Conservation (phyloP, 2,329 filamentous ascomycete genomes). For the Colletotrichum siamense region DNA sequence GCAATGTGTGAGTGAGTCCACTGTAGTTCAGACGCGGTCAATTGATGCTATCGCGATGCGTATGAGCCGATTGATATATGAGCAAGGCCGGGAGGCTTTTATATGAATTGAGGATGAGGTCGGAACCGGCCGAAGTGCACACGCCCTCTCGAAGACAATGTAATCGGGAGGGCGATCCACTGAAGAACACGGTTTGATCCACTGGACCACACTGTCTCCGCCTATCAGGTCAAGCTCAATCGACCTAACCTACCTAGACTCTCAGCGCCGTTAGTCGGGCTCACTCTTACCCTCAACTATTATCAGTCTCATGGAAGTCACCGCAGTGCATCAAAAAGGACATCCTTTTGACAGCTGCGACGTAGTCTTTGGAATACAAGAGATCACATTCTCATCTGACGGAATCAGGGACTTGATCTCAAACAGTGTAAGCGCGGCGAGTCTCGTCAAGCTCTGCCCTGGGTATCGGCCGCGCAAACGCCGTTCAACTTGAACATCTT, state of each 20-base stretch:
- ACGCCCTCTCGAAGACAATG: background rate
- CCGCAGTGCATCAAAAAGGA: background rate
- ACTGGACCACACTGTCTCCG: background rate
- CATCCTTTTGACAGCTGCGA: background rate
- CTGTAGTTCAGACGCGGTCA: background rate
- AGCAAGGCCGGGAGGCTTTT: background rate
- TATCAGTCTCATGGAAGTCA: background rate
- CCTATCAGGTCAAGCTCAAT: background rate
- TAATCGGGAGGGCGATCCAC: background rate
- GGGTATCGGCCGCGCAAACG: background rate
- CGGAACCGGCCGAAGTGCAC: conserved; percentile 1
- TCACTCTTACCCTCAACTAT: background rate
- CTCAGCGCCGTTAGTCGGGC: background rate
- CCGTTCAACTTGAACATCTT: background rate
- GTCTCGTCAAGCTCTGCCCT: background rate
- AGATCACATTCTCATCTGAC: background rate
- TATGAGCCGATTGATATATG: background rate
- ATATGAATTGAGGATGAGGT: background rate
- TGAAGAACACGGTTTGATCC: background rate
- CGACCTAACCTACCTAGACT: background rate
- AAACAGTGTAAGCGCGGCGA: background rate
- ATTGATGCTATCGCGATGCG: background rate
- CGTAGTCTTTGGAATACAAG: background rate
- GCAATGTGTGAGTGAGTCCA: background rate
- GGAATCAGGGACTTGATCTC: background rate